Conservation (phyloP, 192 early-diverging fungal genomes). For the Backusella liffmaniae region DNA sequence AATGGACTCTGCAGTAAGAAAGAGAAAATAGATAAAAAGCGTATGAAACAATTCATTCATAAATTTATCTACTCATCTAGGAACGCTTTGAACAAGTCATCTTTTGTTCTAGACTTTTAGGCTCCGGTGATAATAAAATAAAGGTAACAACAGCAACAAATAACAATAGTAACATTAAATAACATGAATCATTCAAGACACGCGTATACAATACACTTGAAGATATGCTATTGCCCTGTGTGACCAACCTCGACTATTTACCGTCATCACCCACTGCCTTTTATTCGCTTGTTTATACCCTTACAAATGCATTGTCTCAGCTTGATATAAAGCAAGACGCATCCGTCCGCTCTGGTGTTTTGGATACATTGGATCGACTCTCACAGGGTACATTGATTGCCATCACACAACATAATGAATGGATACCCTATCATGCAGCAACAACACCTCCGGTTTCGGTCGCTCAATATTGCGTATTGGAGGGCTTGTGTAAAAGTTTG, state of each 20-base stretch:
- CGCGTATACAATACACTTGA: constrained; percentile 29
- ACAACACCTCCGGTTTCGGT: not conserved
- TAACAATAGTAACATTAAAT: not conserved
- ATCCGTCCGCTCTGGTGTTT: constrained; percentile 8
- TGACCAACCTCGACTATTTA: constrained; percentile 12
- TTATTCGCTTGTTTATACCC: constrained; percentile 37
- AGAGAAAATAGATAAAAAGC: not conserved
- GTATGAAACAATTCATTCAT: not conserved
- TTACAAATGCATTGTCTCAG: constrained; percentile 28
- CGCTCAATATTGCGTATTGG: constrained; percentile 18
- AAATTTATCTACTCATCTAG: constrained; percentile 7
- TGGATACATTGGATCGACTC: constrained; percentile 18
- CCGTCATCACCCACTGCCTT: constrained; percentile 33
- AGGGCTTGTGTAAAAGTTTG: constrained; percentile 20
- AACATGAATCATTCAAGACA: constrained; percentile 8
- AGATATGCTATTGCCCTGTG: constrained; percentile 13
- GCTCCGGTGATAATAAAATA: constrained; percentile 14
- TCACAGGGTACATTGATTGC: constrained; percentile 17
- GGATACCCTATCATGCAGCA: not conserved
- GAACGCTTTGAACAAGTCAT: constrained; percentile 36
- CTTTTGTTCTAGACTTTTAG: constrained; percentile 35
- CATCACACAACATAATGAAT: not conserved
- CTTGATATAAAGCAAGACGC: not conserved
- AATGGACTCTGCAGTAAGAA: constrained; percentile 23
- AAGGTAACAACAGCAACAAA: constrained; percentile 18